Percentiles rank a stretch among this genome's conserved stretches.
Evolutionary conservation across 129 eudicot genomes (phyloP).

Genomic region (Helichrysum umbraculigerum): DNA sequence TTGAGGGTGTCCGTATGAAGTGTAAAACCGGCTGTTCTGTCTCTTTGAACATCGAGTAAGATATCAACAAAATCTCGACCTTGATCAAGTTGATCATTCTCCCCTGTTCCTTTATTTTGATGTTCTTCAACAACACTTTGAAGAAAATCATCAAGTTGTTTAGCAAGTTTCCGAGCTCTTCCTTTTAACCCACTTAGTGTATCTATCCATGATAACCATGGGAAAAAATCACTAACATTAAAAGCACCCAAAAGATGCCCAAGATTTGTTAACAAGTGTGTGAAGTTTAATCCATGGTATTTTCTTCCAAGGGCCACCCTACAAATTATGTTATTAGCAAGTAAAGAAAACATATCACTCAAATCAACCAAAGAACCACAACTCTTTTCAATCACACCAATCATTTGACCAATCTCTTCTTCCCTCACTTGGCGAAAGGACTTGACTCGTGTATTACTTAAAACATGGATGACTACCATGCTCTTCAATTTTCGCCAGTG

Average conservation of each 20-base stretch:
- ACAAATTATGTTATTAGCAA: conserved; percentile 1
- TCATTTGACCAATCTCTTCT: background rate
- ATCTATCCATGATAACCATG: conserved; percentile 7
- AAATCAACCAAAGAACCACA: conserved; percentile 1
- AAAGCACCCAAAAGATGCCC: background rate
- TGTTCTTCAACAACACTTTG: background rate
- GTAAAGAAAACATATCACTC: background rate
- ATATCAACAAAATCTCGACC: background rate
- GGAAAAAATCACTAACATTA: conserved; percentile 5
- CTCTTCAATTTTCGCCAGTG: background rate
- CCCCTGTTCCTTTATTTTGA: background rate
- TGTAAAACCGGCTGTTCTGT: background rate
- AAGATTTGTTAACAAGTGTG: background rate
- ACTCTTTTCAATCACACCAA: background rate
- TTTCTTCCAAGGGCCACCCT: background rate
- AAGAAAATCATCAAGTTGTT: conserved; percentile 2
- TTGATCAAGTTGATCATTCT: background rate
- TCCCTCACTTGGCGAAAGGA: background rate
- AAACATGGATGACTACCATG: background rate
- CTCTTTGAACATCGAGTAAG: conserved; percentile 6
- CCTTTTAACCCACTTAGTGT: background rate
- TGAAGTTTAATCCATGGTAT: background rate
- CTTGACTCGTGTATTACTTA: conserved; percentile 2
- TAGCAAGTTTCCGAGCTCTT: background rate
- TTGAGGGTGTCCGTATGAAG: background rate